Evolutionary conservation across 2,329 filamentous ascomycete species (phyloP).

Genomic region (Hymenoscyphus infarciens): DNA sequence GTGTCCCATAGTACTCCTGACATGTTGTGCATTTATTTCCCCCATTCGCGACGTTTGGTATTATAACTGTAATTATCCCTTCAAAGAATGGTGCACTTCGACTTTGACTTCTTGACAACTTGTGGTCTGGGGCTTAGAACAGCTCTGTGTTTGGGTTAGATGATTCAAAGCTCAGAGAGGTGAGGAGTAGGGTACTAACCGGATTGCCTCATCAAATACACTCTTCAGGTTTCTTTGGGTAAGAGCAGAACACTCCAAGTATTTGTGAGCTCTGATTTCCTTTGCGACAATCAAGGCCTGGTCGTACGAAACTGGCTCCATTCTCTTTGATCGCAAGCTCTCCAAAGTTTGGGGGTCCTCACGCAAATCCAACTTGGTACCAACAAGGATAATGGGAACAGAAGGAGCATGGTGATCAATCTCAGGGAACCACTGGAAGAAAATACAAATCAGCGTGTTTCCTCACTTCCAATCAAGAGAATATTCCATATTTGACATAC

Average conservation of each 20-base stretch:
- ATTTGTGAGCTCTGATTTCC: conserved; percentile 95
- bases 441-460: conserved; percentile 13
- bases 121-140: conserved; percentile 66
- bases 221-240: conserved; percentile 97
- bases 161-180: not conserved
- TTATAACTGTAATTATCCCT: conserved; percentile 3
- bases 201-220: conserved; percentile 97
- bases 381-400: conserved; percentile 94
- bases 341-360: conserved; percentile 83
- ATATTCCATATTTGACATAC: conserved; percentile 49
- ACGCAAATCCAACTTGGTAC: conserved; percentile 92
- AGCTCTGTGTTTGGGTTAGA: conserved; percentile 47
- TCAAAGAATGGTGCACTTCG: conserved; percentile 66
- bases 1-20: conserved; percentile 17
- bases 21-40: conserved; percentile 6
- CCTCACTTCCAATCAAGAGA: no score
- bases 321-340: conserved; percentile 82
- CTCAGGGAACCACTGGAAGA: conserved; percentile 83
- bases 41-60: not conserved
- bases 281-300: conserved; percentile 85
- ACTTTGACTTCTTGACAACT: conserved; percentile 56
- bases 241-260: conserved; percentile 94
- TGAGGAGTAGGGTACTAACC: conserved; percentile 53
- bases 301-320: conserved; percentile 95
- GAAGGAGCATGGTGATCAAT: conserved; percentile 95